Percentiles rank a stretch among this genome's conserved stretches.
Conservation (phyloP, 306 rosid species). For the Castanopsis chinensis region DNA sequence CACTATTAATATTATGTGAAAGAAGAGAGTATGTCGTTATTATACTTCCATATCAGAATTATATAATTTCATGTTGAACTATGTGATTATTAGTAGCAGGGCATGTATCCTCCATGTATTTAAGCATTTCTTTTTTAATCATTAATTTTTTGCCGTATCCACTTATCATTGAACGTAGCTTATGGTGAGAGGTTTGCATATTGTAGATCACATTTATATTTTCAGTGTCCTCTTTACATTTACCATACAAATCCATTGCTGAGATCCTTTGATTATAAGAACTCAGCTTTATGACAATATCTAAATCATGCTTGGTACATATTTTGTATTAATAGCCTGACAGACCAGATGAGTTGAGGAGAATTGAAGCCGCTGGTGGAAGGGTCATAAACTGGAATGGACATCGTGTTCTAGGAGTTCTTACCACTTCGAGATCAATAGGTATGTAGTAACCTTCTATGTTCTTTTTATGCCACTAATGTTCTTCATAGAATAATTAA, state of each 20-base stretch:
- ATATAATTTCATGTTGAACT: neutral
- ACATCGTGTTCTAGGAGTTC: slow-evolving; percentile 86
- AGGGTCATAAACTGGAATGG: slow-evolving; percentile 91
- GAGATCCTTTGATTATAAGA: neutral
- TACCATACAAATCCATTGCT: neutral
- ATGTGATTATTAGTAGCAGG: no score
- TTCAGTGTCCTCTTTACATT: neutral
- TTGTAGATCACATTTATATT: neutral
- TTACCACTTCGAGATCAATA: slow-evolving; percentile 88
- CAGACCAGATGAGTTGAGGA: slow-evolving; percentile 74
- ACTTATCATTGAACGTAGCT: neutral
- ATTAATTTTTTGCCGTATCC: neutral
- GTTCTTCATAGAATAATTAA: neutral
- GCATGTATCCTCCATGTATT: neutral
- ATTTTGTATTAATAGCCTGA: slow-evolving; percentile 51
- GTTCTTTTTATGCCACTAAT: neutral
- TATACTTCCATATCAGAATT: no score
- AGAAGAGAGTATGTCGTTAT: no score
- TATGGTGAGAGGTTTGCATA: neutral
- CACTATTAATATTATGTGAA: no score
- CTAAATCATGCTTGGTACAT: neutral
- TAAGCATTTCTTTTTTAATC: neutral
- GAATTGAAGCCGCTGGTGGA: slow-evolving; percentile 97
- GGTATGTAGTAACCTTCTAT: slow-evolving; percentile 39
- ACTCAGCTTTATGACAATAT: neutral